phyloP scores from a whole-genome alignment of 164 flowering plant genomes.

The Magnolia sinica region DNA sequence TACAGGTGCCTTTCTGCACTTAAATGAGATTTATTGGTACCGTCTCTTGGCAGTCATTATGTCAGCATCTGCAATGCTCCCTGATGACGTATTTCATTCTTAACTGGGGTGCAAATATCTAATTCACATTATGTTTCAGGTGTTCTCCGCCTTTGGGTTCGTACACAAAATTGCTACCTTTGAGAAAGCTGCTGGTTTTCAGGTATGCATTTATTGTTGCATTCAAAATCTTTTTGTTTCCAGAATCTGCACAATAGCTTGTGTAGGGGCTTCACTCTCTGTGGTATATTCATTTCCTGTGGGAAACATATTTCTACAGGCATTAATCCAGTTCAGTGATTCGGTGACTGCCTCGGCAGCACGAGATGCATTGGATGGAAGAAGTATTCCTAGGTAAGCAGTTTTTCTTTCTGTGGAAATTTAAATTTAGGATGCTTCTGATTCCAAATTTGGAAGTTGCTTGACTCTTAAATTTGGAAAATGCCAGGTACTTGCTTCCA shows the following conservation, averaged over 20 bases:
- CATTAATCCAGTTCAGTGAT: constrained; percentile 77
- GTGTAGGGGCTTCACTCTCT: neutral
- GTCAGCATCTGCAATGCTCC: constrained; percentile 7
- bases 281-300: neutral
- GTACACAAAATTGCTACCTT: constrained; percentile 96
- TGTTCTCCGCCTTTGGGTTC: constrained; percentile 92
- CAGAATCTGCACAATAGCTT: neutral
- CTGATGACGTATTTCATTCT: neutral
- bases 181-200: constrained; percentile 94
- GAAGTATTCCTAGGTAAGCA: constrained; percentile 79
- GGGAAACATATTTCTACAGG: constrained; percentile 39
- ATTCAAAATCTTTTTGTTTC: neutral
- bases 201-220: constrained; percentile 36
- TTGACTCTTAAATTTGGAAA: neutral
- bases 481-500: constrained; percentile 78
- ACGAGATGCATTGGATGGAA: constrained; percentile 77
- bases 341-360: constrained; percentile 75
- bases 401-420: neutral
- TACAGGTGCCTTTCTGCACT: neutral
- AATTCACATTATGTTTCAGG: constrained; percentile 39
- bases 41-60: neutral
- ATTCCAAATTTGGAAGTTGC: neutral
- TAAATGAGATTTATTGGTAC: neutral
- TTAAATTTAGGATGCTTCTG: neutral
- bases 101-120: constrained; percentile 4